These are phyloP conservation scores for Aspergillus sclerotiicarbonarius DNA, from an alignment of 495 filamentous ascomycete genomes.

Conservation along the genomic window DNA sequence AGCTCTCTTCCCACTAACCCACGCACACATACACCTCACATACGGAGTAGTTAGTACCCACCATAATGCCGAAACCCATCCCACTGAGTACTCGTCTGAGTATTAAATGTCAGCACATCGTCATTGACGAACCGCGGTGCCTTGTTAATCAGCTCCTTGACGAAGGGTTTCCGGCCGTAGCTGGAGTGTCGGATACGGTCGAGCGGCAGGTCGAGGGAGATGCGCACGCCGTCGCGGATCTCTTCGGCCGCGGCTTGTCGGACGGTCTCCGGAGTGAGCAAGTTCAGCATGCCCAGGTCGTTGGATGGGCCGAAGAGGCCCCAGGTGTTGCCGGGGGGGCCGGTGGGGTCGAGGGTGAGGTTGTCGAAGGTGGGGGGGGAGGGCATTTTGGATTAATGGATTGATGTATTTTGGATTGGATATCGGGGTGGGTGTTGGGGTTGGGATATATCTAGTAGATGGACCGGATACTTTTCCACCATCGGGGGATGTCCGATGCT, in stretches of 20 bases:
- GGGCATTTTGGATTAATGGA: conserved; percentile 5
- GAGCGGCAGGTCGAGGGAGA: conserved; percentile 43
- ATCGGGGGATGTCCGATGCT: neutral
- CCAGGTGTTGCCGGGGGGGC: conserved; percentile 51
- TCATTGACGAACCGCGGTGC: conserved; percentile 52
- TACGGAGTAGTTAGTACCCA: too few species aligned
- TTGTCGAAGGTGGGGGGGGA: conserved; percentile 37
- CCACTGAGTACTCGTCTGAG: conserved; percentile 57
- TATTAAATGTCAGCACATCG: conserved; percentile 60
- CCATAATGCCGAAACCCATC: conserved; percentile 56
- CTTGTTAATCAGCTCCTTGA: conserved; percentile 35
- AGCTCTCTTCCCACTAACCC: too few species aligned
- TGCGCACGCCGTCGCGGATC: conserved; percentile 48
- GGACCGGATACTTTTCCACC: conserved; percentile 16
- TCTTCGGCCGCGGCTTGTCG: conserved; percentile 43
- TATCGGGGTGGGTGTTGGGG: neutral
- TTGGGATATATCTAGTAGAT: neutral
- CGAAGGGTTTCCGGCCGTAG: conserved; percentile 31
- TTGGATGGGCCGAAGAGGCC: conserved; percentile 45
- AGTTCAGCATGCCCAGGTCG: conserved; percentile 51
- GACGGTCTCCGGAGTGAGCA: conserved; percentile 47
- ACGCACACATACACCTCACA: too few species aligned
- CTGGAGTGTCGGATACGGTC: conserved; percentile 27
- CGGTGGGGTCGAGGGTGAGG: conserved; percentile 43
- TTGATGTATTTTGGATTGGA: neutral